phyloP scores from a whole-genome alignment of 2,329 filamentous ascomycete species.

The Nemania serpens region DNA sequence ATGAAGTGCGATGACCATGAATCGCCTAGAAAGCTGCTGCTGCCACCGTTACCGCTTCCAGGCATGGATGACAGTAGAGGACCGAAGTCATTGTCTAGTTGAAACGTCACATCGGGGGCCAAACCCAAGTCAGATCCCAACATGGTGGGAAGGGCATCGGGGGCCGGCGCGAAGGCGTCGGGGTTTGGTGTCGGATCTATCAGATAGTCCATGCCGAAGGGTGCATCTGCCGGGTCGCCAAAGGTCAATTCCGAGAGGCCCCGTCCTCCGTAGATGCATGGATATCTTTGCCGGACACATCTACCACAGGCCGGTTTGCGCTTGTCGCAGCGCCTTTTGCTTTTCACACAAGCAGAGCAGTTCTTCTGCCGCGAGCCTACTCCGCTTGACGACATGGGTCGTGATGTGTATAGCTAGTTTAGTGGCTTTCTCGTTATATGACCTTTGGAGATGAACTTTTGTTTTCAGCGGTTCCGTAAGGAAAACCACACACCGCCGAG shows the following conservation, averaged over 20 bases:
- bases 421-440: background rate
- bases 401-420: background rate
- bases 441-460: too few relatives aligned
- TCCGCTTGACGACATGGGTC: slow-evolving; percentile 20
- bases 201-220: slow-evolving; percentile 37
- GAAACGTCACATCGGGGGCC: slow-evolving; percentile 10
- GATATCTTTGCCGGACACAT: slow-evolving; percentile 48
- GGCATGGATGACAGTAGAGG: slow-evolving; percentile 23
- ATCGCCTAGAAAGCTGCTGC: slow-evolving; percentile 6
- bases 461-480: background rate
- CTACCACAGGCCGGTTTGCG: slow-evolving; percentile 48
- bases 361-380: slow-evolving; percentile 53
- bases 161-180: slow-evolving; percentile 11
- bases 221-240: slow-evolving; percentile 37
- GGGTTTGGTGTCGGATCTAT: slow-evolving; percentile 43
- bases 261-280: slow-evolving; percentile 45
- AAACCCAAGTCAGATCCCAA: slow-evolving; percentile 17
- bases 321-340: slow-evolving; percentile 56
- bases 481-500: background rate
- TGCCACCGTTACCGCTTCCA: background rate
- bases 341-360: slow-evolving; percentile 54
- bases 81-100: slow-evolving; percentile 26
- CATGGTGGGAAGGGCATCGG: slow-evolving; percentile 1
- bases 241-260: slow-evolving; percentile 14
- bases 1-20: slow-evolving; percentile 14